These are phyloP conservation scores for Ceraceosorus bombacis DNA, from an alignment of 1,284 basidiomycete species.

Conservation along the genomic window DNA sequence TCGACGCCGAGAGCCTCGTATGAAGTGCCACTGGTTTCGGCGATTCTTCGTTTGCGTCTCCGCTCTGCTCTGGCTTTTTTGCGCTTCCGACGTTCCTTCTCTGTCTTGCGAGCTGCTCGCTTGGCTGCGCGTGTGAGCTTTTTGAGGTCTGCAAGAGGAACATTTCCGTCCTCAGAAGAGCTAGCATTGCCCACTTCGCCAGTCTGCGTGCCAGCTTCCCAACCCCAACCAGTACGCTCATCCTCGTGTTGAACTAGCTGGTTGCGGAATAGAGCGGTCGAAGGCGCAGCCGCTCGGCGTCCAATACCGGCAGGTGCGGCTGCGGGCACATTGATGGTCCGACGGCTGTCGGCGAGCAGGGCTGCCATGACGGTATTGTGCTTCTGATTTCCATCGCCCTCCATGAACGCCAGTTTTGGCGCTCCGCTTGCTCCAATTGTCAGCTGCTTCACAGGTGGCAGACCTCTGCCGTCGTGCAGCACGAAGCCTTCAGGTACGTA, in stretches of 20 bases:
- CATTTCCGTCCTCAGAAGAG: constrained; percentile 10
- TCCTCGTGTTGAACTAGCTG: constrained; percentile 41
- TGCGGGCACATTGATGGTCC: constrained; percentile 18
- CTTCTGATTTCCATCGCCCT: constrained; percentile 21
- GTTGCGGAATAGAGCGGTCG: constrained; percentile 46
- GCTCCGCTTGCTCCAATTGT: constrained; percentile 32
- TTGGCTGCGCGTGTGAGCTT: constrained; percentile 12
- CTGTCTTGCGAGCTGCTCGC: constrained; percentile 25
- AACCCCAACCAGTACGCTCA: constrained; percentile 46
- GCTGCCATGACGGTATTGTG: constrained; percentile 15
- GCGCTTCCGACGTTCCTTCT: constrained; percentile 29
- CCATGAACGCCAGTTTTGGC: constrained; percentile 24
- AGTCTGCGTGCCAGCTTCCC: constrained; percentile 27
- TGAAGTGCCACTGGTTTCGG: constrained; percentile 22
- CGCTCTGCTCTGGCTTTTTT: constrained; percentile 29
- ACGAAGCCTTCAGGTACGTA: constrained; percentile 40
- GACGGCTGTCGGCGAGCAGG: constrained; percentile 9
- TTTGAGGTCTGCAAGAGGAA: constrained; percentile 22
- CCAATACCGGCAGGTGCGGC: constrained; percentile 39
- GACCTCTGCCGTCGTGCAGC: constrained; percentile 25
- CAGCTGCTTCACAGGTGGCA: constrained; percentile 30
- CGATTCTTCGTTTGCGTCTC: constrained; percentile 25
- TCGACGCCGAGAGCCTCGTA: constrained; percentile 28
- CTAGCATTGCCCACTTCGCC: no score
- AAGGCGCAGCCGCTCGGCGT: constrained; percentile 36